Evolutionary conservation across 345 rosid genomes (phyloP).

Genomic region (Corymbia maculata): DNA sequence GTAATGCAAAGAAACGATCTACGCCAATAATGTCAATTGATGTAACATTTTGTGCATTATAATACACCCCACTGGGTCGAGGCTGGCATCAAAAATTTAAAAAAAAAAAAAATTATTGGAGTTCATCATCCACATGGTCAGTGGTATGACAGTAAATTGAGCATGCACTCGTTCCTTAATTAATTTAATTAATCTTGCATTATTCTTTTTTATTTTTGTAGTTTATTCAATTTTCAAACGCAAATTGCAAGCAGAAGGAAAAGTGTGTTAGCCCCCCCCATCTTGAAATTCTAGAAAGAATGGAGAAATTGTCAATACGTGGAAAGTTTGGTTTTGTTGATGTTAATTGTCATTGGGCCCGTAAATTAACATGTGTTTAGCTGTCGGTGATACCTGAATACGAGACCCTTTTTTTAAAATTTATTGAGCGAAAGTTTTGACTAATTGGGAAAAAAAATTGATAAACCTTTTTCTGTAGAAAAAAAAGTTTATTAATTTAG

Average conservation of each 20-base stretch:
- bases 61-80: not conserved
- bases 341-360: not conserved
- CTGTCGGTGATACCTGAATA: not conserved
- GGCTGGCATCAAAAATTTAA: not conserved
- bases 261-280: no score
- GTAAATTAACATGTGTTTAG: not conserved
- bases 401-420: not conserved
- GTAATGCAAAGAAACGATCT: not conserved
- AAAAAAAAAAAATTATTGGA: not conserved
- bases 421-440: not conserved
- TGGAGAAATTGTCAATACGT: not conserved
- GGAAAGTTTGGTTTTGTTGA: not conserved
- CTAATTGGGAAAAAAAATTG: not conserved
- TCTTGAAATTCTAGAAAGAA: not conserved
- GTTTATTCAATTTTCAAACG: not conserved
- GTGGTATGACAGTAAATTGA: not conserved
- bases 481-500: not conserved
- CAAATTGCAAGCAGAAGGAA: no score
- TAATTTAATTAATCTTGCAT: not conserved
- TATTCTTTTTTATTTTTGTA: not conserved
- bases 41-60: no score
- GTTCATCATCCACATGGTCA: not conserved
- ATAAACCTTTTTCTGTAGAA: rapidly evolving
- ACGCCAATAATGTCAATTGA: not conserved
- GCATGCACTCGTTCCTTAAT: not conserved